Evolutionary conservation across 78 protist species (phyloP).

Genomic region (slime mould (Dictyostelium discoideum)): dicty_2.7 NC_007091.3:4989001-4989500

Average conservation of each 20-base stretch:
- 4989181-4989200: slow-evolving; percentile 36
- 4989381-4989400: too few species aligned
- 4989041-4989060: slow-evolving; percentile 15
- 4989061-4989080: slow-evolving; percentile 31
- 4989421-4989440: too few species aligned
- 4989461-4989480: not conserved
- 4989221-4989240: slow-evolving; percentile 51
- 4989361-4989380: slow-evolving; percentile 52
- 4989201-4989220: slow-evolving; percentile 31
- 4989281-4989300: slow-evolving; percentile 18
- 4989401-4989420: too few species aligned
- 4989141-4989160: slow-evolving; percentile 29
- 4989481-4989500: not conserved
- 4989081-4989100: slow-evolving; percentile 11
- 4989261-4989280: slow-evolving; percentile 24
- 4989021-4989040: slow-evolving; percentile 16
- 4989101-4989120: slow-evolving; percentile 16
- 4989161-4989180: slow-evolving; percentile 14
- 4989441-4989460: too few species aligned
- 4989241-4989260: slow-evolving; percentile 33
- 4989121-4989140: slow-evolving; percentile 13
- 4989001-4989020: slow-evolving; percentile 43
- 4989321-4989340: slow-evolving; percentile 20
- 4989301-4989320: not conserved
- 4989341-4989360: slow-evolving; percentile 42